These are phyloP conservation scores for Eutrema heterophyllum DNA, from an alignment of 345 rosid genomes.

Conservation along the genomic window DNA sequence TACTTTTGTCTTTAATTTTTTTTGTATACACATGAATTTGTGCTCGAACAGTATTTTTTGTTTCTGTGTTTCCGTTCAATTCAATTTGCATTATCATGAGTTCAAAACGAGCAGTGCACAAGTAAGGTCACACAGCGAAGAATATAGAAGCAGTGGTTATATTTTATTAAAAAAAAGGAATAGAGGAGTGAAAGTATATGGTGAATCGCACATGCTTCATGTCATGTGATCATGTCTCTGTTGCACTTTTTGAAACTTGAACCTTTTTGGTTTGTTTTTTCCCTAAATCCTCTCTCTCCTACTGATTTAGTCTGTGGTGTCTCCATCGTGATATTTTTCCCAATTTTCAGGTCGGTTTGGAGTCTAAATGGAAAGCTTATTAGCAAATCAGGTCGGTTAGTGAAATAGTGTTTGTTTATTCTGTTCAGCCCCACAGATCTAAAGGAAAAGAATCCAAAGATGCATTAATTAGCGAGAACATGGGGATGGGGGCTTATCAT, in stretches of 20 bases:
- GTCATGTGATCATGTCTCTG: slow-evolving; percentile 26
- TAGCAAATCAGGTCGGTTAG: slow-evolving; percentile 9
- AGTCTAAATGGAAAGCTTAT: background rate
- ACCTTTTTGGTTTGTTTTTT: slow-evolving; percentile 9
- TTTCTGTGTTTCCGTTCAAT: background rate
- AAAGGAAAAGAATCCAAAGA: slow-evolving; percentile 16
- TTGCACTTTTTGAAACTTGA: slow-evolving; percentile 18
- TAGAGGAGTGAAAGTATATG: background rate
- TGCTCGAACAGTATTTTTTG: background rate
- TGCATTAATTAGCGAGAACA: slow-evolving; percentile 25
- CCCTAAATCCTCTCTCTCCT: background rate
- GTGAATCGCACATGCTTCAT: slow-evolving; percentile 16
- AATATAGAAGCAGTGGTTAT: background rate
- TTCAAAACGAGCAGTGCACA: background rate
- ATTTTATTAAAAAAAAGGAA: background rate
- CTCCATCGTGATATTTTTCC: background rate
- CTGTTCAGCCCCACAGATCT: slow-evolving; percentile 12
- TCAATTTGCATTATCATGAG: background rate
- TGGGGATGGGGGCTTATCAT: slow-evolving; percentile 12
- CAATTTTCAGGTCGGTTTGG: slow-evolving; percentile 2
- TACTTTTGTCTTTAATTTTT: background rate
- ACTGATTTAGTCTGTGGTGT: background rate
- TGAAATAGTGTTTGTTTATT: slow-evolving; percentile 9
- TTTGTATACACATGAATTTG: background rate
- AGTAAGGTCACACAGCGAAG: background rate